These are phyloP conservation scores for Endothia cerciana DNA, from an alignment of 2,329 filamentous ascomycete genomes.

Conservation along the genomic window DNA sequence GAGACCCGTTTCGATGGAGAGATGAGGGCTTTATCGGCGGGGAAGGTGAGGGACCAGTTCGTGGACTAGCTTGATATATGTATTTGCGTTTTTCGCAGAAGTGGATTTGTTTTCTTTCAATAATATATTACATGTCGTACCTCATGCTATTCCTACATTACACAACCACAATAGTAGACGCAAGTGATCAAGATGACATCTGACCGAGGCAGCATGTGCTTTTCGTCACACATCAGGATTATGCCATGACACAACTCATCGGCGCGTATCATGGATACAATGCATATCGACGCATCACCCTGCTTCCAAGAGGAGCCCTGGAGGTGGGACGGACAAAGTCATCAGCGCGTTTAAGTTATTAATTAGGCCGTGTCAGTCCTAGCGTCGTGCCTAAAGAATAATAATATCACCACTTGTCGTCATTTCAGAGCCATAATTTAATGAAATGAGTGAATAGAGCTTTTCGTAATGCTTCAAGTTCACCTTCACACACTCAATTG, in stretches of 20 bases:
- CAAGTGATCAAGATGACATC: too few relatives aligned
- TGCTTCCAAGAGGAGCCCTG: neutral
- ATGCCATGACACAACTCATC: neutral
- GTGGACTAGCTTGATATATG: too few relatives aligned
- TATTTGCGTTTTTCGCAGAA: too few relatives aligned
- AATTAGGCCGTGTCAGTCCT: neutral
- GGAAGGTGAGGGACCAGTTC: neutral
- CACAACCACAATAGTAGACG: too few relatives aligned
- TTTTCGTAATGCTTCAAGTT: neutral
- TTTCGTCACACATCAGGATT: neutral
- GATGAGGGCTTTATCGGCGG: neutral
- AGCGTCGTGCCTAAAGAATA: neutral
- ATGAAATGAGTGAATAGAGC: neutral
- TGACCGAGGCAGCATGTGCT: neutral
- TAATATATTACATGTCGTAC: too few relatives aligned
- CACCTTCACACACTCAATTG: too few relatives aligned
- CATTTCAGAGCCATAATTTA: neutral
- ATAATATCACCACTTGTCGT: slow-evolving; percentile 25
- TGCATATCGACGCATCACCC: neutral
- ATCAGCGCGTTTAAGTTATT: neutral
- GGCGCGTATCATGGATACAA: neutral
- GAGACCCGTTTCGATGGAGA: neutral
- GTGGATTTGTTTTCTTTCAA: too few relatives aligned
- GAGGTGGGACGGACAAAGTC: neutral
- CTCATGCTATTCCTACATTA: too few relatives aligned